Evolutionary conservation across 768 basidiomycete species (phyloP).

Genomic region (Suillus fuscotomentosus): DNA sequence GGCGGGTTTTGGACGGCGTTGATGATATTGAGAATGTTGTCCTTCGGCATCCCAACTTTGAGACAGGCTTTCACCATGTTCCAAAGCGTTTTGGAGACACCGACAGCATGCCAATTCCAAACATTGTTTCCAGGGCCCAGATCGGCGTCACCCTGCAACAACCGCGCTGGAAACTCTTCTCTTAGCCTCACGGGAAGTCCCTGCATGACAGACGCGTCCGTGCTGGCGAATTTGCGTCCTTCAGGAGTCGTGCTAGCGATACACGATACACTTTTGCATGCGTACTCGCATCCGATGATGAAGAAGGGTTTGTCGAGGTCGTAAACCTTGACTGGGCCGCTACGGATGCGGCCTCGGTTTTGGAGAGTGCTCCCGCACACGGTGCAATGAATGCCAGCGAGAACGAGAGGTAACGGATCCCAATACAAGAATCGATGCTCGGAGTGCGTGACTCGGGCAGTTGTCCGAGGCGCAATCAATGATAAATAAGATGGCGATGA

Average conservation of each 20-base stretch:
- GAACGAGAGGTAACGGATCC: slow-evolving; percentile 81
- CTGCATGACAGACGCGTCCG: slow-evolving; percentile 68
- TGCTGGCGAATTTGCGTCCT: slow-evolving; percentile 68
- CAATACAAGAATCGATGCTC: slow-evolving; percentile 84
- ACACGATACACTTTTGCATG: slow-evolving; percentile 56
- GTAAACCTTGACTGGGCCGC: slow-evolving; percentile 75
- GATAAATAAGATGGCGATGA: slow-evolving; percentile 76
- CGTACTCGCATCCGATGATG: slow-evolving; percentile 82
- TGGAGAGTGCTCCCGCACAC: slow-evolving; percentile 55
- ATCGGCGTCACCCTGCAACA: slow-evolving; percentile 58
- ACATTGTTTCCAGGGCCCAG: slow-evolving; percentile 56
- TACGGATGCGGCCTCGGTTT: slow-evolving; percentile 71
- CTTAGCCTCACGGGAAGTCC: slow-evolving; percentile 65
- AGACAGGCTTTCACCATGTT: slow-evolving; percentile 66
- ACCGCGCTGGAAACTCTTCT: slow-evolving; percentile 70
- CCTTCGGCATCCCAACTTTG: slow-evolving; percentile 57
- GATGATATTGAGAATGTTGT: slow-evolving; percentile 59
- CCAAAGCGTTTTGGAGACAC: slow-evolving; percentile 71
- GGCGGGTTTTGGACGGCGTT: slow-evolving; percentile 49
- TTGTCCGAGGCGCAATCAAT: slow-evolving; percentile 67
- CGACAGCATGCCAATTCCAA: slow-evolving; percentile 79
- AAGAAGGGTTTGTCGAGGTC: slow-evolving; percentile 81
- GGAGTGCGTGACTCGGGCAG: slow-evolving; percentile 59
- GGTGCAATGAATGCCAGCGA: slow-evolving; percentile 79
- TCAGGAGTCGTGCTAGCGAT: slow-evolving; percentile 41